phyloP scores from a whole-genome alignment of 495 filamentous ascomycete genomes.

The Trichoderma parareesei region DNA sequence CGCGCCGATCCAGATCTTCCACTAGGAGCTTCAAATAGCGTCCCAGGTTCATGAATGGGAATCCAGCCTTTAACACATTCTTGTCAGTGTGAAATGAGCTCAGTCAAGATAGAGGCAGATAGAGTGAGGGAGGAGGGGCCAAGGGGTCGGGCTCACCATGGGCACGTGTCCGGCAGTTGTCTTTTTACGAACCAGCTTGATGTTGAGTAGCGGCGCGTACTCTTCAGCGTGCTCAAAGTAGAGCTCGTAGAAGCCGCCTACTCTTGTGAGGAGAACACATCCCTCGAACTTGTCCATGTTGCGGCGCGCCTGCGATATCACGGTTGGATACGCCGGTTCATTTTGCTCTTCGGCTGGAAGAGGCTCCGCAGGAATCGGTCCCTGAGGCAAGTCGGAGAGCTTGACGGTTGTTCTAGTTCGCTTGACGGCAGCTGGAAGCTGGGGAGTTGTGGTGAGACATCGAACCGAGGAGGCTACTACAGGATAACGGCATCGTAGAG shows the following conservation, averaged over 20 bases:
- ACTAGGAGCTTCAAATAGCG: conserved; percentile 88
- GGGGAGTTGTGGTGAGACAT: neutral
- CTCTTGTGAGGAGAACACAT: conserved; percentile 81
- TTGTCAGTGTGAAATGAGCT: conserved; percentile 8
- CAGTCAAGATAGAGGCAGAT: neutral
- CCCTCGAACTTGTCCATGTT: conserved; percentile 87
- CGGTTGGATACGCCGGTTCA: conserved; percentile 67
- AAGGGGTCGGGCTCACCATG: conserved; percentile 50
- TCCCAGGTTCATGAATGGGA: conserved; percentile 87
- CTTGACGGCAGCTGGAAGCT: neutral
- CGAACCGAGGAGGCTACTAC: neutral
- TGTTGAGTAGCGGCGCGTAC: conserved; percentile 71
- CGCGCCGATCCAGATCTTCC: conserved; percentile 78
- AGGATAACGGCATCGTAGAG: neutral
- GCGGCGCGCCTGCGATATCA: conserved; percentile 78
- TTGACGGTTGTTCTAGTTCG: conserved; percentile 44
- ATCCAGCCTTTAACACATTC: conserved; percentile 56
- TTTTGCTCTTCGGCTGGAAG: conserved; percentile 26
- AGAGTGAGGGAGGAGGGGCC: neutral
- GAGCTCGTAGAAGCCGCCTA: conserved; percentile 94
- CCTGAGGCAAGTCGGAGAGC: conserved; percentile 60
- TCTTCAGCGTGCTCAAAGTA: conserved; percentile 93
- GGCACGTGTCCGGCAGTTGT: conserved; percentile 65
- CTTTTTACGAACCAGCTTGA: conserved; percentile 80
- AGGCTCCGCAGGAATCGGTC: conserved; percentile 27